Percentiles rank a stretch among this genome's conserved stretches.
These are phyloP conservation scores for Sicyos baderoa DNA, from an alignment of 306 rosid genomes.

Conservation along the genomic window DNA sequence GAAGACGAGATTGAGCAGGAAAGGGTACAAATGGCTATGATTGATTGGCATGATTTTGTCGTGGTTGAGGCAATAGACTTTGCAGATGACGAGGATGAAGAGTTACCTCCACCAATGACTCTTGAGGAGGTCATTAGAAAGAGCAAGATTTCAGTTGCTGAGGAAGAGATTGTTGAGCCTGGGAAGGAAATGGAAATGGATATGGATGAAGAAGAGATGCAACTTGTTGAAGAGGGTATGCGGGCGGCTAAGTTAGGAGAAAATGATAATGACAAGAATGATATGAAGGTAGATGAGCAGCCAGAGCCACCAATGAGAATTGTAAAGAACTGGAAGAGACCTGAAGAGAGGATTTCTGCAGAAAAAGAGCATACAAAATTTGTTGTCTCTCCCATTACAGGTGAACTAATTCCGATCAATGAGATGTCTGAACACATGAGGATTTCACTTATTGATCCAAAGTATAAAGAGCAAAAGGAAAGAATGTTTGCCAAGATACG, in stretches of 20 bases:
- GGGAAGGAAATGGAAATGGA: conserved; percentile 93
- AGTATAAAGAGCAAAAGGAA: conserved; percentile 92
- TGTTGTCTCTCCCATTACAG: conserved; percentile 85
- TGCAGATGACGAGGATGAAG: conserved; percentile 95
- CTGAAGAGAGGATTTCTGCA: conserved; percentile 73
- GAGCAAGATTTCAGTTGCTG: conserved; percentile 61
- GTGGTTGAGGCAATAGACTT: conserved; percentile 90
- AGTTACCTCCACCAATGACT: conserved; percentile 87
- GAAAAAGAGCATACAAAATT: conserved; percentile 79
- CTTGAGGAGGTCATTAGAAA: conserved; percentile 91
- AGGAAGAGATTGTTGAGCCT: conserved; percentile 71
- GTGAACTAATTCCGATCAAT: conserved; percentile 71
- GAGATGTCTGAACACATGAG: conserved; percentile 98
- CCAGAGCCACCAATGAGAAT: conserved; percentile 89
- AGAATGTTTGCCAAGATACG: conserved; percentile 97
- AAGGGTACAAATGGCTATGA: conserved; percentile 89
- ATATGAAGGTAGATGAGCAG: conserved; percentile 48
- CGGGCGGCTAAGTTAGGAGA: conserved; percentile 61
- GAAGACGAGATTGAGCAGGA: conserved; percentile 95
- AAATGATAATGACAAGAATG: conserved; percentile 51
- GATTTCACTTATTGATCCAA: conserved; percentile 93
- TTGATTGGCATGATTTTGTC: conserved; percentile 99
- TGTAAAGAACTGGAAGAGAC: conserved; percentile 98
- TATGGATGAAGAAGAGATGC: conserved; percentile 95
- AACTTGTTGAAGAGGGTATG: conserved; percentile 93